Evolutionary conservation across 169 alveolate genomes (phyloP).

Genomic region (Cryptosporidium felis): DNA sequence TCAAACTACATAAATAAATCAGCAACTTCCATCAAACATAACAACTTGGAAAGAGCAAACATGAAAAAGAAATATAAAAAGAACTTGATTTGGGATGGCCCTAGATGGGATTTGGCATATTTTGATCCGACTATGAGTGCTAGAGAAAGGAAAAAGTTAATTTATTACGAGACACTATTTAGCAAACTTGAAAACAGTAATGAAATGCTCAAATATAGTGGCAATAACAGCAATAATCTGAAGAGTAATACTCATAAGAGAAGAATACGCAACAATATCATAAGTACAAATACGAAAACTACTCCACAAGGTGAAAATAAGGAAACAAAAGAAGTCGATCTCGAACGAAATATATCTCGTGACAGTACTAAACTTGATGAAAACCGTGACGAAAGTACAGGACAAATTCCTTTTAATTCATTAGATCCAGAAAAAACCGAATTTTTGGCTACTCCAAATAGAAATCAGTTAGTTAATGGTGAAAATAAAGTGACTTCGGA

Average conservation of each 20-base stretch:
- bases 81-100: slow-evolving; percentile 67
- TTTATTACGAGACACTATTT: slow-evolving; percentile 42
- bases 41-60: not conserved
- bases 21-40: too few relatives aligned
- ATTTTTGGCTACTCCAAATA: slow-evolving; percentile 5
- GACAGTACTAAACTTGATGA: too few relatives aligned
- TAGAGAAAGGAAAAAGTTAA: slow-evolving; percentile 51
- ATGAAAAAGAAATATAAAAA: slow-evolving; percentile 59
- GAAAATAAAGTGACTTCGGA: not conserved
- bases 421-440: not conserved
- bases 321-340: not conserved
- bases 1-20: not conserved
- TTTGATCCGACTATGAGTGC: slow-evolving; percentile 70
- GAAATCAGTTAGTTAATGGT: not conserved
- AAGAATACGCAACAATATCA: not conserved
- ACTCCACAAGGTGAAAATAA: not conserved
- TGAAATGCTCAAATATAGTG: slow-evolving; percentile 9
- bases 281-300: not conserved
- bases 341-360: too few relatives aligned
- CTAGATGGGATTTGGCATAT: slow-evolving; percentile 69
- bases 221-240: not conserved
- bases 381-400: not conserved
- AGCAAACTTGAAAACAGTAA: slow-evolving; percentile 44
- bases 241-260: not conserved
- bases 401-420: not conserved